phyloP scores from a whole-genome alignment of 371 early-diverging fungal species.

The Cokeromyces recurvatus region DNA sequence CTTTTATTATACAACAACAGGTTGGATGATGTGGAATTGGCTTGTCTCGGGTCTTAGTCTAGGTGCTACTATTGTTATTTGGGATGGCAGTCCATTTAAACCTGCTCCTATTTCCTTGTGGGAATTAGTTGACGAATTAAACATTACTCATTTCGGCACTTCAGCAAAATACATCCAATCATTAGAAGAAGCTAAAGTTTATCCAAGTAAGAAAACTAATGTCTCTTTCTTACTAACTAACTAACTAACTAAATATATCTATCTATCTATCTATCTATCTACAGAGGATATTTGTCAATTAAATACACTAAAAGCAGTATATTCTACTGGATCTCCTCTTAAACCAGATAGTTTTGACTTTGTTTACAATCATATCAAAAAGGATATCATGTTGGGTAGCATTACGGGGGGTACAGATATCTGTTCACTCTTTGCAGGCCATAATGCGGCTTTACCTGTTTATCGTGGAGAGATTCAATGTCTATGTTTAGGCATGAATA shows the following conservation, averaged over 20 bases:
- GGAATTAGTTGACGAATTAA: slow-evolving; percentile 72
- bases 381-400: slow-evolving; percentile 80
- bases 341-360: slow-evolving; percentile 89
- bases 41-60: slow-evolving; percentile 75
- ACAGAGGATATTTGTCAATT: slow-evolving; percentile 51
- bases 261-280: no score
- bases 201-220: slow-evolving; percentile 54
- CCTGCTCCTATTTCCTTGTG: slow-evolving; percentile 75
- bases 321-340: slow-evolving; percentile 94
- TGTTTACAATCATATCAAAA: slow-evolving; percentile 80
- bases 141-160: slow-evolving; percentile 88
- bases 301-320: slow-evolving; percentile 68
- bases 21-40: slow-evolving; percentile 99
- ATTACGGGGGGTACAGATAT: slow-evolving; percentile 98
- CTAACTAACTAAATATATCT: no score
- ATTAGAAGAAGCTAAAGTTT: slow-evolving; percentile 72
- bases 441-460: slow-evolving; percentile 82
- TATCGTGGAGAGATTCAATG: slow-evolving; percentile 95
- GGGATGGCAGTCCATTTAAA: slow-evolving; percentile 95
- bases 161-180: slow-evolving; percentile 95
- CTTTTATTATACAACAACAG: slow-evolving; percentile 95
- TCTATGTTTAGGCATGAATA: slow-evolving; percentile 88
- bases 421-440: slow-evolving; percentile 90
- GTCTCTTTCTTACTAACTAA: background rate
- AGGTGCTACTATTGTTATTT: slow-evolving; percentile 82